phyloP scores from a whole-genome alignment of 169 alveolate genomes.

The Plasmodium gallinaceum region DNA sequence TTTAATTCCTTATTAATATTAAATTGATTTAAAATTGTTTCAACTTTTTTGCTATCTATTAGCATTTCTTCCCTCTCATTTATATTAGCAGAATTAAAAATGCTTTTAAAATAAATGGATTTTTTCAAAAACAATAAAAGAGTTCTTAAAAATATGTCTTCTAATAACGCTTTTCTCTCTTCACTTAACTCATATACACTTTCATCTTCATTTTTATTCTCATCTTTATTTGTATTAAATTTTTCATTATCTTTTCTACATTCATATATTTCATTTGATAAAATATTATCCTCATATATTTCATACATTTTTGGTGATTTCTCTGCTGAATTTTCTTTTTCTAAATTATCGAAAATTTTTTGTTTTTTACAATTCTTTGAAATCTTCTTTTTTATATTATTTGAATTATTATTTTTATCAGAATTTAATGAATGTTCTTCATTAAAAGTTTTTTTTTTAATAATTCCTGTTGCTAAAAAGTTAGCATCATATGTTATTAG shows the following conservation, averaged over 20 bases:
- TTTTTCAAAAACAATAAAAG: slow-evolving; percentile 65
- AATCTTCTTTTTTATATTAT: neutral
- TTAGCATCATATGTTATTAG: slow-evolving; percentile 65
- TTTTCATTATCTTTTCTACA: neutral
- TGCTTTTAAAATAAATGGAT: slow-evolving; percentile 75
- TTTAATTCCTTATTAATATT: neutral
- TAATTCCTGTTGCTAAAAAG: slow-evolving; percentile 65
- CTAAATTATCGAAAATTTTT: neutral
- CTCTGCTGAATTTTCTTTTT: neutral
- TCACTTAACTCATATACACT: slow-evolving; percentile 15
- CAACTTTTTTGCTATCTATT: slow-evolving; percentile 60
- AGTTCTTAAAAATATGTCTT: slow-evolving; percentile 35
- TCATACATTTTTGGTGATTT: neutral
- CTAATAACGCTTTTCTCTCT: slow-evolving; percentile 58
- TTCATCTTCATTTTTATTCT: neutral
- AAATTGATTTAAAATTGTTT: slow-evolving; percentile 32
- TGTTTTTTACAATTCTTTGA: slow-evolving; percentile 1
- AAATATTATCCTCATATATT: neutral
- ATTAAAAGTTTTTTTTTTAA: neutral
- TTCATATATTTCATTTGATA: neutral
- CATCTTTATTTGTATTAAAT: neutral
- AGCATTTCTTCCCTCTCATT: slow-evolving; percentile 70
- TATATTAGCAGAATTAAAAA: slow-evolving; percentile 72
- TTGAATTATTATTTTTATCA: neutral
- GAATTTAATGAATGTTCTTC: neutral